These are phyloP conservation scores for Viola odorata DNA, from an alignment of 345 rosid genomes.

Conservation along the genomic window DNA sequence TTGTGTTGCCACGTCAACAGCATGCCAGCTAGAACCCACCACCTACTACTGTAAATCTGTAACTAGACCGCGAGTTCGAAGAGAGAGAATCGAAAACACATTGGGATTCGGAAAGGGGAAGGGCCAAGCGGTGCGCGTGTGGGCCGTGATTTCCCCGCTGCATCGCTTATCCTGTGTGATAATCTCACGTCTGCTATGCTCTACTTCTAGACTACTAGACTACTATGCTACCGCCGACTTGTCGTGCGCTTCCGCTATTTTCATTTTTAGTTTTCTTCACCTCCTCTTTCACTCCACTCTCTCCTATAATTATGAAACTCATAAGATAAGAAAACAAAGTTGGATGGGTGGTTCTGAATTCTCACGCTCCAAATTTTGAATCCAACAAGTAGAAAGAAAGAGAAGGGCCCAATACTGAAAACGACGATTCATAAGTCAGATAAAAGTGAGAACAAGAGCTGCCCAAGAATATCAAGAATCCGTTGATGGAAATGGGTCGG, in stretches of 20 bases:
- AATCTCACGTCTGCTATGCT: neutral
- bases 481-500: neutral
- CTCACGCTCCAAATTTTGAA: slow-evolving; percentile 14
- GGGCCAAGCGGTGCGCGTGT: neutral
- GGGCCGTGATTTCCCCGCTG: slow-evolving; percentile 25
- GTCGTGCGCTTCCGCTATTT: neutral
- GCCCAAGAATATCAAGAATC: neutral
- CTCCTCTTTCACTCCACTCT: no score
- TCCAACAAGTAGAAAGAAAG: neutral
- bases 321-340: no score
- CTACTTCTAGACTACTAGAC: slow-evolving; percentile 10
- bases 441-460: neutral
- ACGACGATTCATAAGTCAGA: slow-evolving; percentile 12
- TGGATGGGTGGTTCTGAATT: slow-evolving; percentile 5
- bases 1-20: slow-evolving; percentile 19
- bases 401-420: slow-evolving; percentile 3
- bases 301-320: no score
- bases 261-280: no score
- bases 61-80: slow-evolving; percentile 25
- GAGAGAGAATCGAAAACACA: slow-evolving; percentile 21
- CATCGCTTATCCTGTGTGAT: slow-evolving; percentile 18
- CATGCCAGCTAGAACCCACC: slow-evolving; percentile 52
- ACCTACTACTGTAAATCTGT: no score
- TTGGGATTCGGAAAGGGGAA: slow-evolving; percentile 22
- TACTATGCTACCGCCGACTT: neutral